Base-by-base conservation (phyloP, 2,329 filamentous ascomycete genomes). In the Geosmithia putterillii region DNA sequence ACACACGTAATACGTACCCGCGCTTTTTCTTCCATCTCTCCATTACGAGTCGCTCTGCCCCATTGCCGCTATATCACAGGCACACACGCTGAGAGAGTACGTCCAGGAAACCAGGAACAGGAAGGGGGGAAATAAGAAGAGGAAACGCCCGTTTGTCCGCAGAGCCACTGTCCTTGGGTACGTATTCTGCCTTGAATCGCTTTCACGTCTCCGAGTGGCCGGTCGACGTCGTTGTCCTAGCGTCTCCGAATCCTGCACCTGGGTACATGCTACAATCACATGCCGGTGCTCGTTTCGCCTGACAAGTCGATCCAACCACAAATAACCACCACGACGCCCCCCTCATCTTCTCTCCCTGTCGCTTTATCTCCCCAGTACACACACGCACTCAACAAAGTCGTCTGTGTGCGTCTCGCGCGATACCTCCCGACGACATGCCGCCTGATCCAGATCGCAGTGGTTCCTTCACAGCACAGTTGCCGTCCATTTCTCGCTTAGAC, bases 221-320 rank as follows among this genome's bases (percentile, higher is more conserved):
- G 28, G 28, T 14, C 28, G 28, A 32, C 28, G 28, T 32, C 28
- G 28, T 32, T 32, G 28, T 32, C 28, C 15, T 32, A 32, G 28
- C 28, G 28, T 32, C 6, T 12, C 28, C 28, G 10, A 32, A 32
- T 12, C 28, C 28, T 32, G 28, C 28, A 32, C 28, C 28, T 32
- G 28, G 15, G 28, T 32, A 32, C 23, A 25, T 25, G 23, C n/a
- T 25, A 41, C 48, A 63, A 63, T 69, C 68, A 69, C 65, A 69
- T 70, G 66, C 60, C 66, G 52, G 53, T 38, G 6, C 23, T 48
- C 52, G 48, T 47, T 38, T 19, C 36, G 18, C n/a, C 18, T 38
- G 14, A 7, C 7, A 38, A 18, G 7, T 38, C 17, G 8, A 19
- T 38, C 17, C 6, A 21, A 38, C 36, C 36, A 18, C 36, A 38